Evolutionary conservation across 495 filamentous ascomycete species (phyloP), one percentile per base, ranked within the genome.

Genomic region (Lophium mytilinum): DNA sequence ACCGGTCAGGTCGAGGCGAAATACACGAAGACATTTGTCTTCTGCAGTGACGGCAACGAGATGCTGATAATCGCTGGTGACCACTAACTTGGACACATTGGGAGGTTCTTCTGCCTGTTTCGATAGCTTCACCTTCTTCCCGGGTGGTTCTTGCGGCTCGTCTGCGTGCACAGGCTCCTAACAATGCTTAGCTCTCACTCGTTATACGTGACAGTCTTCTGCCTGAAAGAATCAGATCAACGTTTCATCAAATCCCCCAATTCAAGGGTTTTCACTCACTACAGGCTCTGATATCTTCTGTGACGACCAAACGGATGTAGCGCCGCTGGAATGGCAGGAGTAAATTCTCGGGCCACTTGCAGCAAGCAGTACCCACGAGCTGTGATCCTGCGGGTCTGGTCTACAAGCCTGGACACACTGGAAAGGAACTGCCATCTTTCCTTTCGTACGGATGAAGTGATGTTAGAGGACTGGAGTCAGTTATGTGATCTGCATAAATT

Each of bases 1-100:
- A 18, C 84, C 86, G 52, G 80, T 73, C 0, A 75, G 71, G 15
- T 76, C 74, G 41, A 90, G 69, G 57, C 82, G 73, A 62, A 97
- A 86, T 1, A 96, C 90, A 63, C 88, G 84, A 53, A 98, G 76
- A 51, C 78, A 83, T 73, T 97, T 98, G 75, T 97, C 93, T 64
- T 94, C 90, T 8, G 80, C 83, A 8, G 93, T 95, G 17, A 90
- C 76, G 11, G 83, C 86, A 37, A 96, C 76, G 10, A 93, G 63
- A 73, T 94, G 76, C 41, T 78, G 73, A 35, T 81, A 78, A 48
- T 85, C 76, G 37, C 76, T 66, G 1, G 86, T 83, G 14, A 76
- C 65, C n/a, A 76, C 46, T 57, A 73, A 34, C 49, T 65, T 53
- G 66, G 63, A 65, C 60, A 74, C 55, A 55, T 69, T 72, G 14